Evolutionary conservation across 495 filamentous ascomycete genomes (phyloP), one percentile per base, ranked within the genome.

Genomic region (Tuber brumale): DNA sequence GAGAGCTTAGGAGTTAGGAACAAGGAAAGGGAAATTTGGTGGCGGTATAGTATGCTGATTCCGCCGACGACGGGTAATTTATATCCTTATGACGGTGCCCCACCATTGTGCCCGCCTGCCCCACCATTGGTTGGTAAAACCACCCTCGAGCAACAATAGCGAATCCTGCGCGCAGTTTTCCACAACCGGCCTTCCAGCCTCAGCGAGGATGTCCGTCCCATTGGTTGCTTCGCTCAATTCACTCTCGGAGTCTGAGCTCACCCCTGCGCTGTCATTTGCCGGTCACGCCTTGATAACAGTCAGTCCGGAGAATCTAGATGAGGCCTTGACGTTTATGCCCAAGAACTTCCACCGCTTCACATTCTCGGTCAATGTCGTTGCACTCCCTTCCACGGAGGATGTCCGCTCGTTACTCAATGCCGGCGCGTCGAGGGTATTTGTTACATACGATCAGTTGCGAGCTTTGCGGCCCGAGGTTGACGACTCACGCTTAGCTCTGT

Each of bases 381-480:
- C 86, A 41, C 88, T 98, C 73, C 79, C 87, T 75, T 89, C 89
- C 41, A 83, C 85, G 70, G 89, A 92, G 57, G 92, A 97, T 77
- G 85, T 97, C 31, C 85, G 94, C 72, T 88, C 92, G 72, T 87
- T 98, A 43, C 88, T 99, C 72, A 91, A 99, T 82, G 89, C 90
- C 77, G 95, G 96, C 72, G 93, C 93, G n/a, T 88, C 89, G 61
- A 95, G 91, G 84, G 90, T 97, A 70, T 94, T 98, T 83, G 90
- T 97, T 71, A 86, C 88, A 72, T 86, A 90, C 70, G 87, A 91
- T 70, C 91, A 93, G 85, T 85, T 91, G 78, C 84, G 86, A 69
- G 76, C 84, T 3, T 84, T 92, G 74, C 87, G 89, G 79, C 85
- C 88, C 70, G 86, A 87, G 48, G 84, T 90, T 71, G 86, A 90